These are phyloP conservation scores for Tulasnella sp. DNA, from an alignment of 768 basidiomycete genomes.

Conservation along the genomic window DNA sequence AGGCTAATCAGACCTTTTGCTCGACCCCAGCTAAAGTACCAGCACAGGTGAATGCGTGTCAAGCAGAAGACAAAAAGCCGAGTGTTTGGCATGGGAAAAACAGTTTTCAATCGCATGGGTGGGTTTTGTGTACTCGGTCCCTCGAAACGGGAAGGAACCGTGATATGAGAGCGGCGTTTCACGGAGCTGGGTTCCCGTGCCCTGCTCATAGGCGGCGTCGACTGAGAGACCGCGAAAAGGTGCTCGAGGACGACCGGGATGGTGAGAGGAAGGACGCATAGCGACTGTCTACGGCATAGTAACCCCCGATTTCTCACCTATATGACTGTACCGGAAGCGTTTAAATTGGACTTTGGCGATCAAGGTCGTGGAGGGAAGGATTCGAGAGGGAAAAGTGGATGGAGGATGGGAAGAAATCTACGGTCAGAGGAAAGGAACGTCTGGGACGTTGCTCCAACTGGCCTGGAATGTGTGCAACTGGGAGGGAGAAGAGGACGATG, in stretches of 20 bases:
- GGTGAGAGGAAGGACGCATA: not conserved
- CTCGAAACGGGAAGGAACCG: not conserved
- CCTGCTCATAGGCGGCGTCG: not conserved
- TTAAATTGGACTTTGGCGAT: not conserved
- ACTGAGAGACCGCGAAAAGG: not conserved
- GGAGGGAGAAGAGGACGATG: not conserved
- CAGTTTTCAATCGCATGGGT: not conserved
- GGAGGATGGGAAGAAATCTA: not conserved
- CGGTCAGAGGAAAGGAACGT: not conserved
- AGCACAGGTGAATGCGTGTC: not conserved
- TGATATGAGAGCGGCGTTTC: not conserved
- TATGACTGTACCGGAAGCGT: not conserved
- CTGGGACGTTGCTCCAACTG: not conserved
- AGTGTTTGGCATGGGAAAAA: not conserved
- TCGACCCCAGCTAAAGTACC: not conserved
- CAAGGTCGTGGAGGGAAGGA: not conserved
- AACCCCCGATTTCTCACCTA: not conserved
- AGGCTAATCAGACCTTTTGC: not conserved
- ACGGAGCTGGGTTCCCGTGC: not conserved
- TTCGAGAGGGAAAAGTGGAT: not conserved
- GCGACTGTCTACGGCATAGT: not conserved
- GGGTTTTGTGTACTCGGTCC: not conserved
- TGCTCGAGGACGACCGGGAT: not conserved
- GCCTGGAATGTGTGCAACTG: not conserved
- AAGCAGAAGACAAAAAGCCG: not conserved